Evolutionary conservation across 306 rosid genomes (phyloP).

Genomic region (Pyrus bretschneideri): DNA sequence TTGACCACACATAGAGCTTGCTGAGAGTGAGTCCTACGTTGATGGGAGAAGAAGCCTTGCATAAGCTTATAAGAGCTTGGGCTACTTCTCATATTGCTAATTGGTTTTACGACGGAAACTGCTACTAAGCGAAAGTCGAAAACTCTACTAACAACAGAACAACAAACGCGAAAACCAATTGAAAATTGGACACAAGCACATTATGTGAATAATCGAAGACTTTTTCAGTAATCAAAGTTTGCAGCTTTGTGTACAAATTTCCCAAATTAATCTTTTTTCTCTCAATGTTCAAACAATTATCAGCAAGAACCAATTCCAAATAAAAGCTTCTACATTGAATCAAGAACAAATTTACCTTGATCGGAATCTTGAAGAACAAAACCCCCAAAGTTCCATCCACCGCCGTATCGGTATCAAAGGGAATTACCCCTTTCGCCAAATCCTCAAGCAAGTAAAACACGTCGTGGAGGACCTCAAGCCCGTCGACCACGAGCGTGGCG

Average conservation of each 20-base stretch:
- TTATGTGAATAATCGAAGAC: background rate
- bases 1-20: too few species aligned
- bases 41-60: too few species aligned
- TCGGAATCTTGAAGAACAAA: constrained; percentile 51
- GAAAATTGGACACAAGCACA: background rate
- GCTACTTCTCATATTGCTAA: too few species aligned
- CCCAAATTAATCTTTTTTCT: background rate
- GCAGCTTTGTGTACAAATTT: background rate
- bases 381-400: constrained; percentile 62
- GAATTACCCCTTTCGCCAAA: constrained; percentile 62
- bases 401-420: constrained; percentile 57
- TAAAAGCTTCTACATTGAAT: background rate
- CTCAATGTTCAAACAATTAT: background rate
- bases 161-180: background rate
- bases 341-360: constrained; percentile 40
- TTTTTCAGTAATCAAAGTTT: background rate
- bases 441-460: constrained; percentile 71
- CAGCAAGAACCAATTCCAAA: background rate
- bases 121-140: background rate
- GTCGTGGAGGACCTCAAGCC: constrained; percentile 58
- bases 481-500: constrained; percentile 58
- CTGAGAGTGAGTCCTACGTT: too few species aligned
- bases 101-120: too few species aligned
- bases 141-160: background rate
- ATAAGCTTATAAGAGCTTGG: too few species aligned